Conservation (phyloP, 495 filamentous ascomycete species). For the Beverwykella pulmonaria region DNA sequence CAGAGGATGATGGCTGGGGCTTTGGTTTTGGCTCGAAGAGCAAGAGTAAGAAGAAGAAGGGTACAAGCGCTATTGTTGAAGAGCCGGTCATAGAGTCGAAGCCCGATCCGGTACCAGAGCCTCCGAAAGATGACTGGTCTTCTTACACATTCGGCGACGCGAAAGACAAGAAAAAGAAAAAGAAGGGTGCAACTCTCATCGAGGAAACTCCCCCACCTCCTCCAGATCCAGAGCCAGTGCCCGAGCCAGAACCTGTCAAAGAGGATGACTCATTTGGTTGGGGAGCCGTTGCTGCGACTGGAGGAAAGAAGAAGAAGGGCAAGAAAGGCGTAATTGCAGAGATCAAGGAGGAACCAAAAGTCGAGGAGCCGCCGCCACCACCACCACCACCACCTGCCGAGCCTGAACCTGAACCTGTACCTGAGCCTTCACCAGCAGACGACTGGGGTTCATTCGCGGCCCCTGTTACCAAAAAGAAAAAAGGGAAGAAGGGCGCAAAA, state of each 20-base stretch:
- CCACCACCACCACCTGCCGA: constrained; percentile 22
- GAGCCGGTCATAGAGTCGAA: constrained; percentile 7
- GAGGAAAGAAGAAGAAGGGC: constrained; percentile 35
- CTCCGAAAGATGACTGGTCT: constrained; percentile 23
- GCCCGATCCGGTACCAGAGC: constrained; percentile 14
- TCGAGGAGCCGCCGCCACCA: constrained; percentile 32
- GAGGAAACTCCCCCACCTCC: constrained; percentile 9
- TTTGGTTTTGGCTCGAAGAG: constrained; percentile 37
- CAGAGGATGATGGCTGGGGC: constrained; percentile 37
- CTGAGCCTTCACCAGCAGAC: constrained; percentile 8
- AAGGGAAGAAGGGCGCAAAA: constrained; percentile 27
- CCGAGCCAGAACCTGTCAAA: constrained; percentile 22
- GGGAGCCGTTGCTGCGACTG: constrained; percentile 11
- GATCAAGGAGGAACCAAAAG: constrained; percentile 27
- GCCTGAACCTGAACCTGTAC: constrained; percentile 13
- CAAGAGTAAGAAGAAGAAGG: constrained; percentile 46
- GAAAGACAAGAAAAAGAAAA: constrained; percentile 43
- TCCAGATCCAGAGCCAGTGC: constrained; percentile 24
- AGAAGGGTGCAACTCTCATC: constrained; percentile 19
- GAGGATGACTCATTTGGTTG: constrained; percentile 29
- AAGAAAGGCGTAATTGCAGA: constrained; percentile 34
- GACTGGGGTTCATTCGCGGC: constrained; percentile 25
- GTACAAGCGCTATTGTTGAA: constrained; percentile 6
- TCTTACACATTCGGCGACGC: constrained; percentile 19
- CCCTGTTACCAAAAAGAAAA: constrained; percentile 20